Evolutionary conservation across 306 rosid species (phyloP), one percentile per base, ranked within the genome.

Genomic region (Cicer pinnatifidum): DNA sequence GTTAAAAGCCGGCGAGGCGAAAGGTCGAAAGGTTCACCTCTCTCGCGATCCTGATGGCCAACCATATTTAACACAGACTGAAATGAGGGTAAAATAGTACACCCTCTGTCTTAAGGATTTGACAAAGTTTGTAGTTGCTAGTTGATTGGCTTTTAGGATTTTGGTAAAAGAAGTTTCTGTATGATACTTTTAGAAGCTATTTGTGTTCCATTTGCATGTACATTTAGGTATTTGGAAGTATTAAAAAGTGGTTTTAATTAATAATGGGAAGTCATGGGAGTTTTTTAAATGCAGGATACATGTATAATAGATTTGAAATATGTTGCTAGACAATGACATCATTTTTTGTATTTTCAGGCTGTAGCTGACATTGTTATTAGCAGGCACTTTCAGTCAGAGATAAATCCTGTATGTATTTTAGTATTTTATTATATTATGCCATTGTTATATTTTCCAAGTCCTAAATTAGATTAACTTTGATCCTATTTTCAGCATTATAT

Each of bases 1-100:
- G 98, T 54, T 84, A 77, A 87, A 83, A 60, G 98, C 90, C 47
- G 98, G 97, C 13, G 98, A 93, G 75, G 75, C 80, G 2, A 89
- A 67, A 85, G 80, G 71, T 37, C 87, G 52, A 62, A 91, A 84
- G 80, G 86, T 93, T 80, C 98, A 91, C 64, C 87, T 93, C 72
- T 91, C 92, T 3, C 89, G 98, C 6, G 94, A 93, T 88, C 98
- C 98, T 6, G 98, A 93, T 40, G 98, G 97, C 11, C 91, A 93
- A 58, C 87, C 91, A 23, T 91, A 86, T 80, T 75, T 93, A 82
- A 93, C 98, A 52, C 97, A 89, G 73, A 91, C 89, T 1, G 98
- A 93, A 86, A 88, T 93, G 92, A 91, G 86, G 97, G 96, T 91
- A 72, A 69, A 70, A n/a, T 28, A 28, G 35, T 50, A 68, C 33